Evolutionary conservation across 2,329 filamentous ascomycete genomes (phyloP).

Genomic region (Neofusicoccum kwambonambiense): DNA sequence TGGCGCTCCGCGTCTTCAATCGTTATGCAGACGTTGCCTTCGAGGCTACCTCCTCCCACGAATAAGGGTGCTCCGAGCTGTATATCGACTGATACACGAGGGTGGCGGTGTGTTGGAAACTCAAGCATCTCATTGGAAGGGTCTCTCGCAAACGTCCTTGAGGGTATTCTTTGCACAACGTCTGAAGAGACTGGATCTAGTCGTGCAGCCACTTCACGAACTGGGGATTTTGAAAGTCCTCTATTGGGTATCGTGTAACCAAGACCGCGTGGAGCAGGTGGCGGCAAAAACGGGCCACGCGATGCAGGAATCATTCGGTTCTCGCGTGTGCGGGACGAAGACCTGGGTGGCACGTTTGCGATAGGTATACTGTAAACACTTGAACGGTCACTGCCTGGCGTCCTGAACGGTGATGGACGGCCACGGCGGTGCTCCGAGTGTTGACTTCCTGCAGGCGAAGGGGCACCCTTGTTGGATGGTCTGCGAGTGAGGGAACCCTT

Average conservation of each 20-base stretch:
- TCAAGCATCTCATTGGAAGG: slow-evolving; percentile 51
- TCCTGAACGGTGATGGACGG: slow-evolving; percentile 21
- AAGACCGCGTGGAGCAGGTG: slow-evolving; percentile 28
- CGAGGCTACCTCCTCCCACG: slow-evolving; percentile 55
- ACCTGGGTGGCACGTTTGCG: slow-evolving; percentile 45
- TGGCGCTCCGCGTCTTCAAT: slow-evolving; percentile 48
- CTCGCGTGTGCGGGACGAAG: slow-evolving; percentile 42
- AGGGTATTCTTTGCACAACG: slow-evolving; percentile 43
- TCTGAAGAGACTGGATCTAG: slow-evolving; percentile 46
- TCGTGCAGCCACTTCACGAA: slow-evolving; percentile 43
- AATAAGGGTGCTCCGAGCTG: slow-evolving; percentile 52
- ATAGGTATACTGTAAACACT: slow-evolving; percentile 48
- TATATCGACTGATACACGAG: slow-evolving; percentile 49
- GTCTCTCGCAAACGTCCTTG: slow-evolving; percentile 50
- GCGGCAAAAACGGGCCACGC: slow-evolving; percentile 23
- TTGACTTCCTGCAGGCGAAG: slow-evolving; percentile 30
- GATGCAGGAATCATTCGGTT: slow-evolving; percentile 23
- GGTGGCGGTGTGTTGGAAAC: slow-evolving; percentile 49
- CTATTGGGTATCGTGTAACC: slow-evolving; percentile 43
- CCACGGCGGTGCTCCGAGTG: slow-evolving; percentile 18
- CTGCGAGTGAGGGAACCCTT: slow-evolving; percentile 19
- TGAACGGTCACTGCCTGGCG: slow-evolving; percentile 38
- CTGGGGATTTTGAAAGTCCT: slow-evolving; percentile 49
- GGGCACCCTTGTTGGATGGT: slow-evolving; percentile 33
- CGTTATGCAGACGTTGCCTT: slow-evolving; percentile 50